Evolutionary conservation across 2,329 filamentous ascomycete species (phyloP).

Genomic region (Pseudogymnoascus sp.): DNA sequence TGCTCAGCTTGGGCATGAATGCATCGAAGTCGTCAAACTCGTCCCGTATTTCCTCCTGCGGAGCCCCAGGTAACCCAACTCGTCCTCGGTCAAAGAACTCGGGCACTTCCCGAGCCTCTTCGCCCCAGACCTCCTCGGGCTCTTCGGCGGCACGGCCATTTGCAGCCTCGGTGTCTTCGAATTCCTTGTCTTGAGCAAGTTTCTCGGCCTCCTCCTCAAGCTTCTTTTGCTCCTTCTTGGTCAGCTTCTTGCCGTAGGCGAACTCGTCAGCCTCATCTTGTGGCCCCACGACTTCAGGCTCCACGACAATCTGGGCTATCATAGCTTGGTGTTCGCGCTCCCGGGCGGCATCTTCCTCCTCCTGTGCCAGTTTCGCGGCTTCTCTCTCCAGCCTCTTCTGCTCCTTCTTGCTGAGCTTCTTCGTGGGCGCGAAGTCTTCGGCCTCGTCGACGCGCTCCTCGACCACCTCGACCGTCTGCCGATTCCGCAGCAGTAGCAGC

Average conservation of each 20-base stretch:
- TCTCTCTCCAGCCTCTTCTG: slow-evolving; percentile 19
- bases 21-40: slow-evolving; percentile 21
- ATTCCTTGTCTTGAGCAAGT: neutral
- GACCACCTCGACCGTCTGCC: neutral
- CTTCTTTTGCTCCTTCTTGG: slow-evolving; percentile 12
- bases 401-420: slow-evolving; percentile 18
- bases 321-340: slow-evolving; percentile 14
- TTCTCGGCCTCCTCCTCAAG: slow-evolving; percentile 18
- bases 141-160: neutral
- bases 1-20: slow-evolving; percentile 34
- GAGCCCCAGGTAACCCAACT: neutral
- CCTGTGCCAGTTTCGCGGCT: neutral
- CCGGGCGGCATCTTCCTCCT: slow-evolving; percentile 8
- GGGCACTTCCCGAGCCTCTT: slow-evolving; percentile 16
- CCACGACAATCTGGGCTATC: slow-evolving; percentile 19
- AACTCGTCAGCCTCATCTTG: slow-evolving; percentile 16
- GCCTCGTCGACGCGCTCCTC: slow-evolving; percentile 14
- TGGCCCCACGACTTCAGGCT: slow-evolving; percentile 18
- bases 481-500: neutral
- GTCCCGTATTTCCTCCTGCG: neutral
- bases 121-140: neutral
- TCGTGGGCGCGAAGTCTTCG: slow-evolving; percentile 13
- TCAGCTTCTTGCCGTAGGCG: slow-evolving; percentile 18
- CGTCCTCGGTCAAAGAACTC: neutral
- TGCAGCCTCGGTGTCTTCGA: neutral